Conservation (phyloP, 306 rosid genomes). For the Abrus precatorius region DNA sequence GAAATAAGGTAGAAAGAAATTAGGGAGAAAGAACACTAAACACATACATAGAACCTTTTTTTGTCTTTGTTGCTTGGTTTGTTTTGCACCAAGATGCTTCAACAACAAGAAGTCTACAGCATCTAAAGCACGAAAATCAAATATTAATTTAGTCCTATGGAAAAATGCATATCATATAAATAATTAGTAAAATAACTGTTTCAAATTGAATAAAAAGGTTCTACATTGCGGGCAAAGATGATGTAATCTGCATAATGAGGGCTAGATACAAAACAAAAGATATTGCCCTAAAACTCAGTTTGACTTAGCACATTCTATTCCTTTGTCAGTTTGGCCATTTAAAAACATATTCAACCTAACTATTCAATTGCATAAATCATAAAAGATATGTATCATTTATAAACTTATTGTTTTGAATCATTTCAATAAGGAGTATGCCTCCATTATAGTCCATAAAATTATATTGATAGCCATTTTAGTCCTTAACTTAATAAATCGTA, state of each 20-base stretch:
- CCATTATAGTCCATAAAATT: no score
- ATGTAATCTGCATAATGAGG: slow-evolving; percentile 10
- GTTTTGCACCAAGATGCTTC: neutral
- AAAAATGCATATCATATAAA: neutral
- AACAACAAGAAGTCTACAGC: no score
- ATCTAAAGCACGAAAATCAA: neutral
- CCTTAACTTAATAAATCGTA: no score
- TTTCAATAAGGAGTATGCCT: no score
- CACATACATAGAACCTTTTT: no score
- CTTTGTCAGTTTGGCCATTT: no score
- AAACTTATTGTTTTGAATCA: no score
- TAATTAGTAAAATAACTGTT: neutral
- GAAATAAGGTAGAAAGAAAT: neutral
- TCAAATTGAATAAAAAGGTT: neutral
- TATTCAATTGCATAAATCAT: neutral
- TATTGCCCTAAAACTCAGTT: neutral
- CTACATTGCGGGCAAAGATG: neutral
- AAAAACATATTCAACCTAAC: neutral
- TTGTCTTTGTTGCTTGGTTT: no score
- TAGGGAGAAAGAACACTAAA: no score
- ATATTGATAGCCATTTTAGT: no score
- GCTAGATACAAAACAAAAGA: neutral
- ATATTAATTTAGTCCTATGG: neutral
- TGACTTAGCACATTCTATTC: neutral
- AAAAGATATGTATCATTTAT: no score